These are phyloP conservation scores for Hemisphaericaspora nanyangensis DNA, from an alignment of 805 yeast genomes.

Conservation along the genomic window DNA sequence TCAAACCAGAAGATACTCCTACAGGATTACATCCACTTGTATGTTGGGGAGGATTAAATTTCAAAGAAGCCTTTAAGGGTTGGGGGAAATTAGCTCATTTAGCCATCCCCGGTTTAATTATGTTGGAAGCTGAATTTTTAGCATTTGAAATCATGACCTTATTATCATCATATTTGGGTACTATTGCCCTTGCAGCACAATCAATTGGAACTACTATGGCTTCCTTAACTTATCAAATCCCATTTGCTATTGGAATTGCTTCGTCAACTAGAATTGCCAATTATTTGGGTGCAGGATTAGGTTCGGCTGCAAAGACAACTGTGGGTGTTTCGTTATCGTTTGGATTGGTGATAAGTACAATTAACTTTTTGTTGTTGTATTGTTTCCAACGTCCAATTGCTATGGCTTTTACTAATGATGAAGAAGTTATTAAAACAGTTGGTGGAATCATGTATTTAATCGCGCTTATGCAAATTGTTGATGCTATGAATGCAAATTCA, in stretches of 20 bases:
- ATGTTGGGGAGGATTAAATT: slow-evolving; percentile 45
- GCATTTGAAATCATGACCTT: slow-evolving; percentile 56
- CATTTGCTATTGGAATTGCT: slow-evolving; percentile 57
- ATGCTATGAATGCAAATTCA: slow-evolving; percentile 64
- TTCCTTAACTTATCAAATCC: slow-evolving; percentile 50
- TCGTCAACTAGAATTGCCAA: slow-evolving; percentile 57
- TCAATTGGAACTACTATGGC: slow-evolving; percentile 46
- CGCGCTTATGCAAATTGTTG: slow-evolving; percentile 67
- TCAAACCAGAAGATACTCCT: slow-evolving; percentile 38
- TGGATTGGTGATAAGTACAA: slow-evolving; percentile 30
- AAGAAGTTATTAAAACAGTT: slow-evolving; percentile 50
- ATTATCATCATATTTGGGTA: slow-evolving; percentile 53
- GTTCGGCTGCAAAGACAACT: slow-evolving; percentile 29
- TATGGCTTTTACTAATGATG: slow-evolving; percentile 55
- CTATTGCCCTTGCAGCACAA: slow-evolving; percentile 51
- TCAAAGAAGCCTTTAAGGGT: slow-evolving; percentile 37
- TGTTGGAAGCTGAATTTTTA: slow-evolving; percentile 59
- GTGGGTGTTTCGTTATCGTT: slow-evolving; percentile 35
- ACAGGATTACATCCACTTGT: slow-evolving; percentile 46
- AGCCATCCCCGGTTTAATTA: slow-evolving; percentile 53
- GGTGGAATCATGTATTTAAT: slow-evolving; percentile 54
- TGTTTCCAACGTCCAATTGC: slow-evolving; percentile 33
- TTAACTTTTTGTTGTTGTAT: slow-evolving; percentile 30
- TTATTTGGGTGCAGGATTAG: slow-evolving; percentile 47
- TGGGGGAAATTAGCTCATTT: slow-evolving; percentile 44